Evolutionary conservation across 192 early-diverging fungal genomes (phyloP).

Genomic region (Coemansia asiatica): DNA sequence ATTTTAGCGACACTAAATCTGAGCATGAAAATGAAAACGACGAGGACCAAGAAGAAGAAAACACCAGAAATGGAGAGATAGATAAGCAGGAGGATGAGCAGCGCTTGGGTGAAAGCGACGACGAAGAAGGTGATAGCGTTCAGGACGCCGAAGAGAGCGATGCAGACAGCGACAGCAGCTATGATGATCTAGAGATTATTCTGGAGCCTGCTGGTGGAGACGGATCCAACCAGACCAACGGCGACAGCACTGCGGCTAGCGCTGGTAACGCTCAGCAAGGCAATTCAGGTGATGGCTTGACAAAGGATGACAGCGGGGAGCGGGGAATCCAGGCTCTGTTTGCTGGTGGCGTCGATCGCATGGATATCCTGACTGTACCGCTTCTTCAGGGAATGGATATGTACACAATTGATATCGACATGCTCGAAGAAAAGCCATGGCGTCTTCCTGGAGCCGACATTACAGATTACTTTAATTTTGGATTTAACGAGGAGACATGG

Average conservation of each 20-base stretch:
- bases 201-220: slow-evolving; percentile 36
- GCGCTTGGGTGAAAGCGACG: not conserved
- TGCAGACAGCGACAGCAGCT: slow-evolving; percentile 7
- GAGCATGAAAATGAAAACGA: not conserved
- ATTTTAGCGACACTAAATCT: not conserved
- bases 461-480: slow-evolving; percentile 99
- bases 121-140: not conserved
- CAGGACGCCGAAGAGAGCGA: slow-evolving; percentile 8
- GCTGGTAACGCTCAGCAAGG: not conserved
- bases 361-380: slow-evolving; percentile 52
- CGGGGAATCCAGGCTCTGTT: slow-evolving; percentile 26
- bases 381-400: slow-evolving; percentile 73
- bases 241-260: not conserved
- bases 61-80: no score
- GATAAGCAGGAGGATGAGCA: no score
- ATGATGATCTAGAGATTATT: slow-evolving; percentile 48
- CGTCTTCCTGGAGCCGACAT: slow-evolving; percentile 88
- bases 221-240: slow-evolving; percentile 12
- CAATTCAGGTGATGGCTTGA: not conserved
- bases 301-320: slow-evolving; percentile 12
- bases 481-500: slow-evolving; percentile 97
- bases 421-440: slow-evolving; percentile 97
- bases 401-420: slow-evolving; percentile 88
- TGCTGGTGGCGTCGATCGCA: slow-evolving; percentile 28
- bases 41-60: not conserved